A percentile compares a stretch with the other conserved stretches of the same genome.
phyloP scores from a whole-genome alignment of 345 rosid species.

The Eucalyptus regnans region DNA sequence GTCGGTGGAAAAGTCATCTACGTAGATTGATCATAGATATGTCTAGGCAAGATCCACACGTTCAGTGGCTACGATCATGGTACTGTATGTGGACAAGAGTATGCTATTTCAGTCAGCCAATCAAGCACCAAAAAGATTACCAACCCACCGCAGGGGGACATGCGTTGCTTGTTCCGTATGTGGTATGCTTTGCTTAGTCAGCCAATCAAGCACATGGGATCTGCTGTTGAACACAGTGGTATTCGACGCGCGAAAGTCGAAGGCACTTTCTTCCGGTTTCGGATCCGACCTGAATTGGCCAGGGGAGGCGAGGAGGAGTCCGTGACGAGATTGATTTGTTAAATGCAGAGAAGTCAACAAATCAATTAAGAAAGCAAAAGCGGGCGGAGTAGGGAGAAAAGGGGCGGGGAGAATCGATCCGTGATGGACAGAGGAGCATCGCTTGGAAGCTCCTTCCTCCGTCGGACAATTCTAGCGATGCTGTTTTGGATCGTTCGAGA shows the following conservation, averaged over 20 bases:
- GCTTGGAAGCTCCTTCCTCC: not conserved
- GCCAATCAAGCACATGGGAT: not conserved
- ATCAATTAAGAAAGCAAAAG: not conserved
- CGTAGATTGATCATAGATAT: not conserved
- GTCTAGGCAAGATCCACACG: not conserved
- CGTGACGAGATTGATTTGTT: not conserved
- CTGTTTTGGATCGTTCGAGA: not conserved
- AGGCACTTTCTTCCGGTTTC: not conserved
- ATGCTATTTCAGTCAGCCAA: not conserved
- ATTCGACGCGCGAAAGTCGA: not conserved
- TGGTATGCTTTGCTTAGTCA: not conserved
- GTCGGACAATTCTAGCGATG: not conserved
- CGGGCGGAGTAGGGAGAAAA: not conserved
- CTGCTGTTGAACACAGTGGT: rapidly evolving
- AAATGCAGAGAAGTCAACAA: not conserved
- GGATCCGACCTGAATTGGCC: not conserved
- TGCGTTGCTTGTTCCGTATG: not conserved
- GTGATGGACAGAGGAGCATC: not conserved
- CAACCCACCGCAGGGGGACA: not conserved
- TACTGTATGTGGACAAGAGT: not conserved
- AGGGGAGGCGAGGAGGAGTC: not conserved
- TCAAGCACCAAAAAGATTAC: not conserved
- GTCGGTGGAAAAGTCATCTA: not conserved
- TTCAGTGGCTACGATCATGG: not conserved
- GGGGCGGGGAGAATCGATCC: not conserved